Conservation (phyloP, 140 eudicot genomes). For the Ambrosia hybrid region DNA sequence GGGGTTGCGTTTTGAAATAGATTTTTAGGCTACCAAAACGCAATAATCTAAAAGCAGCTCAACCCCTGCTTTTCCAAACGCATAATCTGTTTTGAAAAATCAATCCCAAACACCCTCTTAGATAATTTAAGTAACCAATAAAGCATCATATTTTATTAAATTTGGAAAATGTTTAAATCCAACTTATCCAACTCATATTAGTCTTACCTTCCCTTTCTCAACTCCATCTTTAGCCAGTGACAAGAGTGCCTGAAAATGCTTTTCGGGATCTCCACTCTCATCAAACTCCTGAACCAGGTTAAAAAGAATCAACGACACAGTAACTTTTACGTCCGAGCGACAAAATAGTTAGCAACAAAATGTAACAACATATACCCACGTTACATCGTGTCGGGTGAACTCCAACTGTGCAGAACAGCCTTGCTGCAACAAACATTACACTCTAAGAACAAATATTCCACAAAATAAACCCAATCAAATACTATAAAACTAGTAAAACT, state of each 20-base stretch:
- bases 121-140: neutral
- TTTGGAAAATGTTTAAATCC: neutral
- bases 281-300: conserved; percentile 77
- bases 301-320: conserved; percentile 9
- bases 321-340: neutral
- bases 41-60: too few species aligned
- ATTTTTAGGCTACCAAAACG: too few species aligned
- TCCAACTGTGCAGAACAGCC: conserved; percentile 96
- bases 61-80: too few species aligned
- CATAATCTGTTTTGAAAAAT: too few species aligned
- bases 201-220: conserved; percentile 89
- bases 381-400: conserved; percentile 99
- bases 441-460: conserved; percentile 4
- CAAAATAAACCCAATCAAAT: neutral
- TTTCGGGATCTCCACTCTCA: conserved; percentile 96
- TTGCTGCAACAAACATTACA: conserved; percentile 53
- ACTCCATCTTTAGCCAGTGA: conserved; percentile 85
- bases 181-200: neutral
- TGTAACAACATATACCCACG: conserved; percentile 44
- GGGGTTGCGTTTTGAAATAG: too few species aligned
- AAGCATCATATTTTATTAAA: neutral
- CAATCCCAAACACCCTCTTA: too few species aligned
- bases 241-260: conserved; percentile 84
- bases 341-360: neutral
- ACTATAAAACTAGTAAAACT: conserved; percentile 5